Conservation (phyloP, 2,329 filamentous ascomycete species). For the Pseudogymnoascus sp. region DNA sequence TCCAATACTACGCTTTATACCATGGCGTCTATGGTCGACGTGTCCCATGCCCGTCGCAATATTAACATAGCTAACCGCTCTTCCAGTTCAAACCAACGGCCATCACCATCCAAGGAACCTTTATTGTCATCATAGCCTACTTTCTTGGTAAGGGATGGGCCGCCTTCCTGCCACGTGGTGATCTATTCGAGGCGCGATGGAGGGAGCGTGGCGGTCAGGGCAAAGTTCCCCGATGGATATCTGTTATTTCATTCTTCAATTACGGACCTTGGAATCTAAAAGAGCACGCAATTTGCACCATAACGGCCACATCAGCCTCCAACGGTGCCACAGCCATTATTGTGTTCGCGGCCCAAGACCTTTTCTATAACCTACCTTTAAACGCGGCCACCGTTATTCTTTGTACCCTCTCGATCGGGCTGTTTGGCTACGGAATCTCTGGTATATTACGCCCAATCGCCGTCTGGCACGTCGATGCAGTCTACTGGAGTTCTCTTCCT, state of each 20-base stretch:
- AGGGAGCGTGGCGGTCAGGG: slow-evolving; percentile 33
- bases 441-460: slow-evolving; percentile 38
- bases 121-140: slow-evolving; percentile 49
- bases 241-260: slow-evolving; percentile 38
- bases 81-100: slow-evolving; percentile 43
- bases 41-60: not conserved
- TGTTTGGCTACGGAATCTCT: slow-evolving; percentile 41
- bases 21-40: not conserved
- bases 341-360: slow-evolving; percentile 36
- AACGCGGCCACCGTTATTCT: slow-evolving; percentile 35
- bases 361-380: slow-evolving; percentile 37
- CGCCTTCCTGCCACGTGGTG: slow-evolving; percentile 41
- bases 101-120: slow-evolving; percentile 41
- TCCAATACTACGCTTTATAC: not conserved
- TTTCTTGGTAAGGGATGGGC: slow-evolving; percentile 44
- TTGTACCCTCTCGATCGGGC: slow-evolving; percentile 38
- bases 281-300: slow-evolving; percentile 45
- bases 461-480: slow-evolving; percentile 40
- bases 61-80: slow-evolving; percentile 9
- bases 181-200: slow-evolving; percentile 40
- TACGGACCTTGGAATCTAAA: slow-evolving; percentile 44
- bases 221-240: slow-evolving; percentile 34
- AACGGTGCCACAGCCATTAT: slow-evolving; percentile 36
- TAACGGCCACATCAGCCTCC: slow-evolving; percentile 45
- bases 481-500: slow-evolving; percentile 36